Evolutionary conservation across 495 filamentous ascomycete species (phyloP).

Genomic region (Stereocaulon alpinum): DNA sequence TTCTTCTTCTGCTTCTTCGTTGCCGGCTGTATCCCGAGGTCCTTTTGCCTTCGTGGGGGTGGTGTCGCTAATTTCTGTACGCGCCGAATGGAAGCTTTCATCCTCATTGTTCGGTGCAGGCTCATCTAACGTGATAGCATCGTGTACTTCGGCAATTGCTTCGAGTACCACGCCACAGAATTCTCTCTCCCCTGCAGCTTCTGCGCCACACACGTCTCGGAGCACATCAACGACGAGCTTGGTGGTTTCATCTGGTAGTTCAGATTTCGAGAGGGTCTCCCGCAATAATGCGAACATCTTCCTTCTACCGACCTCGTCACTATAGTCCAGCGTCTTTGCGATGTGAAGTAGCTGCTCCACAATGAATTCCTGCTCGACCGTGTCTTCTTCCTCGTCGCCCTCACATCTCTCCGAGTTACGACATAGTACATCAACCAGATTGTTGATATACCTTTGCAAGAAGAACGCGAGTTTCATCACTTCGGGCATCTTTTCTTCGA

Average conservation of each 20-base stretch:
- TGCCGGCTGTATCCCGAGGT: slow-evolving; percentile 32
- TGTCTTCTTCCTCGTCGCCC: slow-evolving; percentile 67
- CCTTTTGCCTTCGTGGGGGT: slow-evolving; percentile 37
- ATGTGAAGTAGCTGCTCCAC: slow-evolving; percentile 93
- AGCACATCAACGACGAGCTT: slow-evolving; percentile 78
- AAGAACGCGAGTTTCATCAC: slow-evolving; percentile 80
- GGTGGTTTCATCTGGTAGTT: slow-evolving; percentile 85
- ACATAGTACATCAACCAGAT: slow-evolving; percentile 58
- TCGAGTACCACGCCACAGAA: slow-evolving; percentile 90
- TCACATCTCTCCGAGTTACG: slow-evolving; percentile 42
- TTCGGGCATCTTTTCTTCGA: slow-evolving; percentile 91
- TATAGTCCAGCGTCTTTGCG: slow-evolving; percentile 81
- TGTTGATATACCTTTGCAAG: slow-evolving; percentile 67
- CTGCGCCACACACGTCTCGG: slow-evolving; percentile 65
- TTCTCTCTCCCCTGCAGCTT: slow-evolving; percentile 73
- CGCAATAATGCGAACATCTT: slow-evolving; percentile 89
- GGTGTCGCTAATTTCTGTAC: slow-evolving; percentile 63
- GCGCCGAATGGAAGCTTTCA: slow-evolving; percentile 86
- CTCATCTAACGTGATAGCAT: slow-evolving; percentile 62
- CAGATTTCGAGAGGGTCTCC: slow-evolving; percentile 72
- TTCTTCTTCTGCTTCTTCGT: slow-evolving; percentile 61
- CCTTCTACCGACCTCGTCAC: slow-evolving; percentile 84
- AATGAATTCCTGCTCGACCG: slow-evolving; percentile 80
- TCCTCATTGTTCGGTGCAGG: slow-evolving; percentile 34
- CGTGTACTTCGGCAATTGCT: slow-evolving; percentile 90